Evolutionary conservation across 257 asterid genomes (phyloP).

Genomic region (Salvia hispanica): DNA sequence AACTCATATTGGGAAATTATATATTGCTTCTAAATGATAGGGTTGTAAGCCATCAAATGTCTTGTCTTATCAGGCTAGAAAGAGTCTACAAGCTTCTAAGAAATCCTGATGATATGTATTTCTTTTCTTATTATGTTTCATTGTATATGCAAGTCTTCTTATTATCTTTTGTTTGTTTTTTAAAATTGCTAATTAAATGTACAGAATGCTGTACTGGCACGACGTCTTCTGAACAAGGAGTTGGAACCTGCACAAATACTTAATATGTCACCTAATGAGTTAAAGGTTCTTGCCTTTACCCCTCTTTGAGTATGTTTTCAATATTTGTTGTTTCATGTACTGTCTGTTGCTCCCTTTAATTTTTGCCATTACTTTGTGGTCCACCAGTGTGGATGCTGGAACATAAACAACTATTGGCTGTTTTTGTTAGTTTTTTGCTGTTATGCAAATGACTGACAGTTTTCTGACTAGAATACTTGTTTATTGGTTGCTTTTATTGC

Average conservation of each 20-base stretch:
- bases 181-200: conserved; percentile 26
- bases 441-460: conserved; percentile 2
- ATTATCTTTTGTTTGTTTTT: conserved; percentile 25
- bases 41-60: neutral
- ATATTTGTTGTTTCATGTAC: neutral
- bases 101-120: conserved; percentile 6
- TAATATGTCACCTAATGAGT: conserved; percentile 70
- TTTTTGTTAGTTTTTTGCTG: neutral
- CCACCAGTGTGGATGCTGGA: conserved; percentile 8
- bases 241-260: conserved; percentile 71
- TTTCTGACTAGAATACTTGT: conserved; percentile 22
- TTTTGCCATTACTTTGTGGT: neutral
- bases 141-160: conserved; percentile 17
- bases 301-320: conserved; percentile 14
- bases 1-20: neutral
- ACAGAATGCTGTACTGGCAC: conserved; percentile 60
- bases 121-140: conserved; percentile 1
- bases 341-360: neutral
- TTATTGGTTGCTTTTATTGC: conserved; percentile 21
- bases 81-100: neutral
- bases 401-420: conserved; percentile 15
- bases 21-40: neutral
- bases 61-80: neutral
- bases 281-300: conserved; percentile 55
- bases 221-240: conserved; percentile 73